Evolutionary conservation across 2,329 filamentous ascomycete genomes (phyloP), one percentile per base, ranked within the genome.

Genomic region (Verticillium alfalfae): DNA sequence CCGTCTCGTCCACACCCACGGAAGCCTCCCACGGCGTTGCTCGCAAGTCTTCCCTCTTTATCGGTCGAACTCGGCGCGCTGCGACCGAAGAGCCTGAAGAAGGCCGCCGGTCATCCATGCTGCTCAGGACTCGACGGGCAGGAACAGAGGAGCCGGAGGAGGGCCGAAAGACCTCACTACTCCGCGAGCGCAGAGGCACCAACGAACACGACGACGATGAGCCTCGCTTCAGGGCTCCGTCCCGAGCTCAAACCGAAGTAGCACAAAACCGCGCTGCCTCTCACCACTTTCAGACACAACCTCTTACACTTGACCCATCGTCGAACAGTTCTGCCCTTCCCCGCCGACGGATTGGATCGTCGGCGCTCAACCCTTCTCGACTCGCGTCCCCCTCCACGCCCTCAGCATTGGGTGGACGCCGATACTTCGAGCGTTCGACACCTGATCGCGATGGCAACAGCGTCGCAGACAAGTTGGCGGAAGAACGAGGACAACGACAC

Each of bases 171-270:
- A 79, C 79, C 38, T 77, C 78, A 5, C 67, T 84, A 39, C 68
- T 79, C 16, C 79, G 82, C 58, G 73, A 73, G 49, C 78, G 82
- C 31, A 76, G 81, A 41, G 76, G 74, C 13, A 80, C 81, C 39
- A 70, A 79, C 36, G 78, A 78, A 15, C 77, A 81, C 37, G 78
- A 84, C 2, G 80, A 82, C 12, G 81, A 84, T 1, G 80, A 82
- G 22, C 63, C 70, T n/a, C 75, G 78, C 37, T 79, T 83, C 65
- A 80, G 83, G n/a, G 78, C 81, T 2, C 84, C 85, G 1, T 87
- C 86, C 4, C 78, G 87, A 31, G 84, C 85, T 4, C 74, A 77
- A 39, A 88, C 85, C 0, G 86, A 89, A 63, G 77, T 81, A 59
- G 79, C 73, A 65, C 63, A 75, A 67, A 64, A 68, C 67, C 62